Conservation (phyloP, 1,139 yeast species). For the Eremothecium cymbalariae region DNA sequence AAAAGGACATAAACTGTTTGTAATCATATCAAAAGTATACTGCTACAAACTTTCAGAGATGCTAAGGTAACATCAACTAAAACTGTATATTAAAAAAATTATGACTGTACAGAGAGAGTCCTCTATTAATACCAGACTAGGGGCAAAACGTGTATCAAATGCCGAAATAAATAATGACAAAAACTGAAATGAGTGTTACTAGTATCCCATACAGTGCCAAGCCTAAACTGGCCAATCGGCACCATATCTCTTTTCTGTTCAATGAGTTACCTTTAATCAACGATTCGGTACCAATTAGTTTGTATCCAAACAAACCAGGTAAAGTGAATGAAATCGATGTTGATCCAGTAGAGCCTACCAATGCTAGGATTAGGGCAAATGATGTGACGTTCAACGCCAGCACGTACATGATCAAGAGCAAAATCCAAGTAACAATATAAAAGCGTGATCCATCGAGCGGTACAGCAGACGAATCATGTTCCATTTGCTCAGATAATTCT, state of each 20-base stretch:
- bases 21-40: too few species aligned
- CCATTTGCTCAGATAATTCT: constrained; percentile 15
- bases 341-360: constrained; percentile 93
- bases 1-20: too few species aligned
- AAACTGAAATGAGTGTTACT: constrained; percentile 70
- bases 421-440: constrained; percentile 38
- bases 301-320: constrained; percentile 84
- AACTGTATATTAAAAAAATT: too few species aligned
- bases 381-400: constrained; percentile 67
- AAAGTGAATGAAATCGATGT: constrained; percentile 86
- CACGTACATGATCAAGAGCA: constrained; percentile 45
- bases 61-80: too few species aligned
- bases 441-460: constrained; percentile 48
- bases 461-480: constrained; percentile 26
- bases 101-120: too few species aligned
- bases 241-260: constrained; percentile 32
- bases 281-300: constrained; percentile 42
- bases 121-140: too few species aligned
- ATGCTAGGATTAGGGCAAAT: constrained; percentile 75
- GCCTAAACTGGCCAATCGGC: constrained; percentile 52
- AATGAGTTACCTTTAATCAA: constrained; percentile 24
- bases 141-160: too few species aligned
- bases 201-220: constrained; percentile 64
- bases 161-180: constrained; percentile 56
- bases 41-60: too few species aligned